phyloP scores from a whole-genome alignment of 306 rosid genomes.

The Vigna hirtella region DNA sequence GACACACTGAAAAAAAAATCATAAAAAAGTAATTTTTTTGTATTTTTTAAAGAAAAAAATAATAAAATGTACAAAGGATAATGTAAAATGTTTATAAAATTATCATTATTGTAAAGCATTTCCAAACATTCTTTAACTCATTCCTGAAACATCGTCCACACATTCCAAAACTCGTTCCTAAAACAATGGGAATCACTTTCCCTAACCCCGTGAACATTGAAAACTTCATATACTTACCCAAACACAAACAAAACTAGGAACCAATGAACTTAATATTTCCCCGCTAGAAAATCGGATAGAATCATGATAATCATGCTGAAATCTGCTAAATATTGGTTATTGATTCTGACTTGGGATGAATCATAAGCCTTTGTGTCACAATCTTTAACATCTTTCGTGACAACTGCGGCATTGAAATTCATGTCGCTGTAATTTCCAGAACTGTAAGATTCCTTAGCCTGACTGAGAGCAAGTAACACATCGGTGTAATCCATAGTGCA shows the following conservation, averaged over 20 bases:
- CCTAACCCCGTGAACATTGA: too few relatives aligned
- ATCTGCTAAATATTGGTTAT: slow-evolving; percentile 35
- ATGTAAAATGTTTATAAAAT: too few relatives aligned
- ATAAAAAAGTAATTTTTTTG: too few relatives aligned
- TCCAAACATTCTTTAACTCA: too few relatives aligned
- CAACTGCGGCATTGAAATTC: background rate
- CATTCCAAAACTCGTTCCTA: too few relatives aligned
- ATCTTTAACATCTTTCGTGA: background rate
- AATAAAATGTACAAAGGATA: too few relatives aligned
- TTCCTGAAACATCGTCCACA: too few relatives aligned
- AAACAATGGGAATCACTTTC: too few relatives aligned
- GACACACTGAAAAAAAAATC: too few relatives aligned
- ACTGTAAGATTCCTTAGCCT: background rate
- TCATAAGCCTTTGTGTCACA: slow-evolving; percentile 26
- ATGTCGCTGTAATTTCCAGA: background rate
- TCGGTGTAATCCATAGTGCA: slow-evolving; percentile 1
- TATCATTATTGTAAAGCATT: too few relatives aligned
- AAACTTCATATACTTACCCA: too few relatives aligned
- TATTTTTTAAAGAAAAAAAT: too few relatives aligned
- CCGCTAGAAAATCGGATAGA: background rate
- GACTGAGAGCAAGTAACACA: background rate
- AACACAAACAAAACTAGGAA: background rate
- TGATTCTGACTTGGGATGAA: background rate
- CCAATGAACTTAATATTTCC: background rate
- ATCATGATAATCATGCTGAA: background rate